Percentiles rank a stretch among this genome's conserved stretches.
These are phyloP conservation scores for Colletotrichum sp. DNA, from an alignment of 2,329 filamentous ascomycete species.

Conservation along the genomic window DNA sequence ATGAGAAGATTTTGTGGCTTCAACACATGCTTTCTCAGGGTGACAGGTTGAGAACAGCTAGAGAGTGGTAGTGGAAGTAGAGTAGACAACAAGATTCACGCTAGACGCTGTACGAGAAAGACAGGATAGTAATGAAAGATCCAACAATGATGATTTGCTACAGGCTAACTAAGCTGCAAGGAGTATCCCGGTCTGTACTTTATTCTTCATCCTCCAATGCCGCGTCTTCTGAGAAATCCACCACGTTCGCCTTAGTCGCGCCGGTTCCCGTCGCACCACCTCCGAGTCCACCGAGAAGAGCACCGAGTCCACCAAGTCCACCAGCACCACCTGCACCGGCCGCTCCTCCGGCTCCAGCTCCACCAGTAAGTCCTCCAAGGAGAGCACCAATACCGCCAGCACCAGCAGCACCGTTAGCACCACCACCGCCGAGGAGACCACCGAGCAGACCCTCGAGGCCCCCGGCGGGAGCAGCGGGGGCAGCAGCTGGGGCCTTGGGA, in stretches of 20 bases:
- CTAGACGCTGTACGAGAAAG: not conserved
- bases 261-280: not conserved
- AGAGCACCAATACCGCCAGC: not conserved
- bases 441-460: conserved; percentile 1
- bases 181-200: conserved; percentile 3
- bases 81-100: not conserved
- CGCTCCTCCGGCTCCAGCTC: not conserved
- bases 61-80: too few relatives aligned
- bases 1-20: not conserved
- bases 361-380: not conserved
- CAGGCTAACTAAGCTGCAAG: conserved; percentile 10
- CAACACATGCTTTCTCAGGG: too few relatives aligned
- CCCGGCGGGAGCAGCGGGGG: not conserved
- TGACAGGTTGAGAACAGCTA: too few relatives aligned
- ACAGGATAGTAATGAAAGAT: not conserved
- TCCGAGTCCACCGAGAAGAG: not conserved
- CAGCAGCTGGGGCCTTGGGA: not conserved
- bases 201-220: conserved; percentile 1
- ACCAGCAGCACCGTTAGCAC: not conserved
- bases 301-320: not conserved
- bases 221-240: not conserved
- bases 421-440: not conserved
- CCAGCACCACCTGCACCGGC: not conserved
- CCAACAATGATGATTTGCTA: conserved; percentile 14
- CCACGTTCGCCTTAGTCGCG: not conserved